Percentiles rank a stretch among this genome's conserved stretches.
Evolutionary conservation across 768 basidiomycete species (phyloP).

Genomic region (Amyloporia xantha): DNA sequence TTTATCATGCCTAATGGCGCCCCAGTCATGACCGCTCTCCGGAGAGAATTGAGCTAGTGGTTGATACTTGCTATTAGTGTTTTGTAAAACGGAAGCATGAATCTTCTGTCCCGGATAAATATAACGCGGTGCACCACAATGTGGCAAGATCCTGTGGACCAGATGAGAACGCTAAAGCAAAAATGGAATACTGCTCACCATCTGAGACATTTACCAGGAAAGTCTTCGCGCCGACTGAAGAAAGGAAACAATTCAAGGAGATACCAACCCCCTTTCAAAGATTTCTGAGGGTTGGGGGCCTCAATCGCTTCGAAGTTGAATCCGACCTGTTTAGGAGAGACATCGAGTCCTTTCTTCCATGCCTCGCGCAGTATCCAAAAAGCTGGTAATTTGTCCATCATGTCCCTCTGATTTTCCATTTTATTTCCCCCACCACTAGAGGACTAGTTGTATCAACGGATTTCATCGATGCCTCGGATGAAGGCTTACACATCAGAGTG

Average conservation of each 20-base stretch:
- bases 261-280: not conserved
- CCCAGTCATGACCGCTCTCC: too few relatives aligned
- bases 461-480: not conserved
- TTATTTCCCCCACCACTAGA: slow-evolving; percentile 3
- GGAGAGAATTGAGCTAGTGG: too few relatives aligned
- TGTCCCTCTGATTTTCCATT: not conserved
- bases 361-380: slow-evolving; percentile 4
- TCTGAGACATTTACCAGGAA: not conserved
- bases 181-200: not conserved
- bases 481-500: slow-evolving; percentile 9
- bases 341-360: not conserved
- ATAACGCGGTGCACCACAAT: not conserved
- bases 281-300: not conserved
- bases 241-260: not conserved
- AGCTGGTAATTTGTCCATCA: not conserved
- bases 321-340: not conserved
- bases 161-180: not conserved
- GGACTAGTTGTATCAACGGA: not conserved
- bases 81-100: not conserved
- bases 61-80: too few relatives aligned
- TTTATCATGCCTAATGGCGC: too few relatives aligned
- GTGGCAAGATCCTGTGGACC: not conserved
- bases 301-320: not conserved
- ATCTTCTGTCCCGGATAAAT: slow-evolving; percentile 2
- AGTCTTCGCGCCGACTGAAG: not conserved